Evolutionary conservation across 2,329 filamentous ascomycete species (phyloP), one percentile per base, ranked within the genome.

Genomic region (Alternaria consortialis): DNA sequence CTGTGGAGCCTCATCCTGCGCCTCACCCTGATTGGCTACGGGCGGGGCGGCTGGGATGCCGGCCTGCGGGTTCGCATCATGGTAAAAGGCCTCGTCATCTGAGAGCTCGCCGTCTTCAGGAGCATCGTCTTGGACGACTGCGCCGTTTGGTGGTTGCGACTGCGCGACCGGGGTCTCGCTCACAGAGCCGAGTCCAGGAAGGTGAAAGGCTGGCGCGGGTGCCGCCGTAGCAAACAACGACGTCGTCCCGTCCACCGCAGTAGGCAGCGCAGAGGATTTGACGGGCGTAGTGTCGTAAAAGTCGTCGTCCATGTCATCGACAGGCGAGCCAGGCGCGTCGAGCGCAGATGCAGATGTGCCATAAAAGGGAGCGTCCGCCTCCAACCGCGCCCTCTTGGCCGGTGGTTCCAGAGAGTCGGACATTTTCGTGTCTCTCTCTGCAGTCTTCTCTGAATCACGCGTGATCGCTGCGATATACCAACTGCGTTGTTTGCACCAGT

Each of bases 301-400:
- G 55, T 79, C 77, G 71, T 78, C 76, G 68, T 78, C 77, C 70
- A 73, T 64, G 60, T 78, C 77, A 74, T 79, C 77, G 68, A 79
- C 66, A 54, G 77, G 77, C 67, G 76, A 78, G 71, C 74, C 56
- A 62, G 75, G 70, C 75, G 77, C 72, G 62, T 79, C 76, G 65
- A 75, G 64, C 67, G 65, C 60, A 56, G 66, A 65, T 58, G 78
- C 76, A 61, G 64, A 65, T 59, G 78, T 74, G 62, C 74, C 73
- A 64, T 74, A 68, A 62, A 75, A 66, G 53, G 75, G 71, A 56
- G 70, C 76, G 64, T 82, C 80, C 64, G 70, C 65, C 57, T 75
- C 70, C 56, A 80, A 71, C 66, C 77, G 73, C 62, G 76, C 76
- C 70, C 77, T 77, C 74, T 82, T 82, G 58, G 77, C 74, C 42